phyloP scores from a whole-genome alignment of 169 alveolate species.

The Fabrea salina region DNA sequence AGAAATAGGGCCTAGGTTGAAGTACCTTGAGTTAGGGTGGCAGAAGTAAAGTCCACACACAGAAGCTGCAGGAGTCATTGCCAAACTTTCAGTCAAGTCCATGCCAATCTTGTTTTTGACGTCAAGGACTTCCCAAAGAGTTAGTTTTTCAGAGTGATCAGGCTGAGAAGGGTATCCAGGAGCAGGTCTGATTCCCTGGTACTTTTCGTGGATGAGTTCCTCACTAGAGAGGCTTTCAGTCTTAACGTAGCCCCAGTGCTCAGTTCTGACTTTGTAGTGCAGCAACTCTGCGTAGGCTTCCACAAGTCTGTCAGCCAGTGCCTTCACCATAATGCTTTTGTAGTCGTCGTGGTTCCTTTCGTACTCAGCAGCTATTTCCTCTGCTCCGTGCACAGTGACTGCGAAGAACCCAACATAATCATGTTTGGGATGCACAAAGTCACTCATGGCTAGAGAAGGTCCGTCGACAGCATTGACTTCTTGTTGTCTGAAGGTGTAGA shows the following conservation, averaged over 20 bases:
- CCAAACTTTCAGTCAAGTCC: slow-evolving; percentile 56
- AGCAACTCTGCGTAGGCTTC: slow-evolving; percentile 71
- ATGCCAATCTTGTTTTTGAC: slow-evolving; percentile 50
- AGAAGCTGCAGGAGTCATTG: slow-evolving; percentile 67
- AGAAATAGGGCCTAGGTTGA: slow-evolving; percentile 47
- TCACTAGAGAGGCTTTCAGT: slow-evolving; percentile 36
- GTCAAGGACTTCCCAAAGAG: slow-evolving; percentile 56
- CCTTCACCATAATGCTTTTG: slow-evolving; percentile 59
- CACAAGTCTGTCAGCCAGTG: slow-evolving; percentile 68
- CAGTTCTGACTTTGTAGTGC: slow-evolving; percentile 56
- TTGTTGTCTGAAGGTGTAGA: slow-evolving; percentile 50
- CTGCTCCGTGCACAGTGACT: slow-evolving; percentile 48
- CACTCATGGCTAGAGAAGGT: slow-evolving; percentile 43
- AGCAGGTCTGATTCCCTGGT: slow-evolving; percentile 72
- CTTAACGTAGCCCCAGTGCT: slow-evolving; percentile 62
- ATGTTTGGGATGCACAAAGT: slow-evolving; percentile 52
- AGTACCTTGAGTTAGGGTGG: slow-evolving; percentile 45
- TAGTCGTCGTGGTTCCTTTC: slow-evolving; percentile 60
- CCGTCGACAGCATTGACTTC: slow-evolving; percentile 38
- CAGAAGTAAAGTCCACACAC: slow-evolving; percentile 62
- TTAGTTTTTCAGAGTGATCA: slow-evolving; percentile 61
- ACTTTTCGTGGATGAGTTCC: slow-evolving; percentile 54
- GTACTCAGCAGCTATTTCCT: slow-evolving; percentile 34
- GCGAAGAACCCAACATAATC: slow-evolving; percentile 68
- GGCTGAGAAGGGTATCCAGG: slow-evolving; percentile 74